Conservation (phyloP, 2,329 filamentous ascomycete genomes). For the Periconia macrospinosa region DNA sequence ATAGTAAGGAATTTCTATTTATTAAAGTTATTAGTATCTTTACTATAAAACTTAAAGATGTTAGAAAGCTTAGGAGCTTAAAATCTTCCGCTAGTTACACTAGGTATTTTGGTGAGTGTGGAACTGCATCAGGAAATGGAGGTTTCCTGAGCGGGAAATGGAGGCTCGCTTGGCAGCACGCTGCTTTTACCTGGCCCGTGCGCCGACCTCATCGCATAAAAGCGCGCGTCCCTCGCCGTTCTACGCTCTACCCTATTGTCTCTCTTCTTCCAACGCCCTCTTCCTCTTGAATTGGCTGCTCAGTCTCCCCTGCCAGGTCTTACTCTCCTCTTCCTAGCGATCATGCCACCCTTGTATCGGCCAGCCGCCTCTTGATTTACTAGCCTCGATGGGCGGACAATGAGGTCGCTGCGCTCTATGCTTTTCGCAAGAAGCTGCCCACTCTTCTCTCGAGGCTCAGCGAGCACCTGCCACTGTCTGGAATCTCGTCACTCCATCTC, state of each 20-base stretch:
- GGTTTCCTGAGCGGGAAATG: slow-evolving; percentile 18
- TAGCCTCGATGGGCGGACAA: slow-evolving; percentile 1
- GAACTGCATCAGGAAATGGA: slow-evolving; percentile 21
- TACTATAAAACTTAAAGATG: too few relatives aligned
- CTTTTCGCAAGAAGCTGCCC: neutral
- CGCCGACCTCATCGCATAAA: slow-evolving; percentile 21
- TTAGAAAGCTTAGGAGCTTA: too few relatives aligned
- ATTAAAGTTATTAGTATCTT: too few relatives aligned
- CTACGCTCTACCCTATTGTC: slow-evolving; percentile 12
- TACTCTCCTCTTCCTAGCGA: slow-evolving; percentile 15
- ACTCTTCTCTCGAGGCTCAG: slow-evolving; percentile 3
- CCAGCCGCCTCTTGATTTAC: slow-evolving; percentile 2
- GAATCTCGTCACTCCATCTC: slow-evolving; percentile 5
- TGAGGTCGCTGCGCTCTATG: slow-evolving; percentile 3
- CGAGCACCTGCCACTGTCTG: slow-evolving; percentile 1
- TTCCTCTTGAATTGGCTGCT: slow-evolving; percentile 13
- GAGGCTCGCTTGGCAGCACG: slow-evolving; percentile 18
- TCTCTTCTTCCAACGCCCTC: slow-evolving; percentile 13
- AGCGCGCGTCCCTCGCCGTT: slow-evolving; percentile 14
- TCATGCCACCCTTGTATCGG: slow-evolving; percentile 14
- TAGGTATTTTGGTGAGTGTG: slow-evolving; percentile 17
- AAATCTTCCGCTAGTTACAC: too few relatives aligned
- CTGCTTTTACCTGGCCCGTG: slow-evolving; percentile 25
- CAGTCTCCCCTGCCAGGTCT: slow-evolving; percentile 1
- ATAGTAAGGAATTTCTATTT: too few relatives aligned